Conservation (phyloP, 768 basidiomycete genomes). For the Collybiopsis luxurians region DNA sequence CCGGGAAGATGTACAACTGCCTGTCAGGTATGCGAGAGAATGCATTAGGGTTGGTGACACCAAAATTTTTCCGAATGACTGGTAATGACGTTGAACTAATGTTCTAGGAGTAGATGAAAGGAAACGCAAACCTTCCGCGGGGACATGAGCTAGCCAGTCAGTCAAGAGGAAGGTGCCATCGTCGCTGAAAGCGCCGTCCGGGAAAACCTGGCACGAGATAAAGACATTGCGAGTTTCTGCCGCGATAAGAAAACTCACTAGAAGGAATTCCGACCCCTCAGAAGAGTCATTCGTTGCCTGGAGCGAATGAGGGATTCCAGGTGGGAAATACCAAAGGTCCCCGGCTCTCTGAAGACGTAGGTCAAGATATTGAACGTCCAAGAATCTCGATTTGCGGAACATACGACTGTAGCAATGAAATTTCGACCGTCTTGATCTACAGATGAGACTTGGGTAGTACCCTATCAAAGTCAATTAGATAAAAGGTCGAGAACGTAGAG, state of each 20-base stretch:
- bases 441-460: slow-evolving; percentile 14
- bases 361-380: neutral
- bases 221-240: neutral
- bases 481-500: neutral
- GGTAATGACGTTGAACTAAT: neutral
- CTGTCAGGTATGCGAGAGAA: slow-evolving; percentile 42
- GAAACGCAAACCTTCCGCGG: slow-evolving; percentile 16
- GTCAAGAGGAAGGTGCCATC: slow-evolving; percentile 33
- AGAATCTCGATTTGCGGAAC: slow-evolving; percentile 1
- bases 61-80: slow-evolving; percentile 8
- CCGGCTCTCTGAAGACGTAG: slow-evolving; percentile 33
- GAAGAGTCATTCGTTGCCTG: slow-evolving; percentile 34
- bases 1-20: slow-evolving; percentile 55
- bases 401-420: slow-evolving; percentile 10
- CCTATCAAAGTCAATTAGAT: slow-evolving; percentile 1
- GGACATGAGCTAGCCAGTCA: slow-evolving; percentile 68
- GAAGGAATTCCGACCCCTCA: slow-evolving; percentile 49
- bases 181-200: slow-evolving; percentile 10
- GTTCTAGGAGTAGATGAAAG: neutral
- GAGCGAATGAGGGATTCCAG: slow-evolving; percentile 53
- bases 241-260: too few relatives aligned
- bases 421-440: slow-evolving; percentile 13
- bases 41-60: slow-evolving; percentile 25
- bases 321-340: slow-evolving; percentile 58
- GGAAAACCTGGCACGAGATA: neutral